Base-by-base conservation (phyloP, 2,329 filamentous ascomycete species). In the Coniochaeta sp. region DNA sequence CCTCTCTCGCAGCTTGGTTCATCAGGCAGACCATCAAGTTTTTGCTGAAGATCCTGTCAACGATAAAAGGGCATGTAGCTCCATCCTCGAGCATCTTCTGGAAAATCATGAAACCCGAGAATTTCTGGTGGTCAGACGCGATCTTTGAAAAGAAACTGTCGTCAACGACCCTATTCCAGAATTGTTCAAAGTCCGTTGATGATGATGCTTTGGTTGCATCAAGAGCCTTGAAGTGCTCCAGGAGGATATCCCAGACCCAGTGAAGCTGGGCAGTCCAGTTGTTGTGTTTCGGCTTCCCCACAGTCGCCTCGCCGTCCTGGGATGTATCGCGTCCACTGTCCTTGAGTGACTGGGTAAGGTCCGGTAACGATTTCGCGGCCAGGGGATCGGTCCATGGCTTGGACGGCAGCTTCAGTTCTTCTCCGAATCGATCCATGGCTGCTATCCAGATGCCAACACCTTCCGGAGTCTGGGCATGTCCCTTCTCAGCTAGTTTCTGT, bases 391-490 rank as follows among this genome's bases (percentile, higher is more conserved):
- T 82, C 92, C 93, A 96, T 1, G 90, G 81, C 64, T 89, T 87
- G 28, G 81, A 78, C 0, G 89, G 88, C 47, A 89, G 77, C 57
- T 84, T 83, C 59, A 89, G 78, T 8, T 82, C 76, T 0, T 88
- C 83, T 36, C 54, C 54, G 66, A 90, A 91, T 22, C 77, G 77
- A 58, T 83, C 81, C 63, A 84, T 81, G 1, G 89, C 83, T 6
- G 85, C 83, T 34, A 98, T 79, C 92, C 93, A 98, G 60, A 97
- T 85, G 0, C 91, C 91, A 24, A 97, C 86, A 7, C 93, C 93
- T 71, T 98, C 93, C 0, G 92, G 89, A 0, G 92, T 93, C 71
- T 89, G 89, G 9, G 87, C 85, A 57, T 96, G 77, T 11, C 89
- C 87, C 57, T 84, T 81, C 17, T 84, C 79, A 22, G 80, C 78